Evolutionary conservation across 2,329 filamentous ascomycete genomes (phyloP).

Genomic region (Cladorrhinum sp.): DNA sequence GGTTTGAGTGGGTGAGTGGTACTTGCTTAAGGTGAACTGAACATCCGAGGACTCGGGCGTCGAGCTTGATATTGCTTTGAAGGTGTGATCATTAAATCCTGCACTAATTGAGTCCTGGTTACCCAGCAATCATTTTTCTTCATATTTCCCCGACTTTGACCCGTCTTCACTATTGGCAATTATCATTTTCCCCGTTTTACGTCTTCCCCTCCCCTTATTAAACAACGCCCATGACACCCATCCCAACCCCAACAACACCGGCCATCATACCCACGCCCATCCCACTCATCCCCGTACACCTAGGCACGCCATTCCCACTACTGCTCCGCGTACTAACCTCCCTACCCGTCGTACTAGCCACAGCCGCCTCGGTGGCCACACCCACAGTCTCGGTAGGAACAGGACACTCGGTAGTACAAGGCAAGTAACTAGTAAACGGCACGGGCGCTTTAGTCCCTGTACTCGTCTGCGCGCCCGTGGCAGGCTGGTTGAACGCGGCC

Average conservation of each 20-base stretch:
- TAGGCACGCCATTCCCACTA: neutral
- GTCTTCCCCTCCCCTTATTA: neutral
- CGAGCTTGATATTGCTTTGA: no score
- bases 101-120: no score
- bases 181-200: neutral
- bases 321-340: neutral
- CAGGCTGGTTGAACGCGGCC: conserved; percentile 31
- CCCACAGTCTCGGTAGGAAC: conserved; percentile 23
- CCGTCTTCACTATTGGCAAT: neutral
- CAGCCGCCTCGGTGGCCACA: neutral
- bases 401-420: conserved; percentile 41
- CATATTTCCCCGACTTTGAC: no score
- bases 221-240: conserved; percentile 6
- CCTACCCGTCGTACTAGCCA: neutral
- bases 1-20: no score
- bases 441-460: conserved; percentile 20
- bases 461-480: conserved; percentile 19
- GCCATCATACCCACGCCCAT: neutral
- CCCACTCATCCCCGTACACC: conserved; percentile 5
- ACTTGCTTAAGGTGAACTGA: no score
- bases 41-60: no score
- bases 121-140: no score
- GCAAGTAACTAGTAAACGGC: conserved; percentile 42
- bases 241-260: conserved; percentile 1
- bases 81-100: no score